A percentile compares a stretch with the other conserved stretches of the same genome.
Conservation (phyloP, 345 rosid genomes). For the Gossypioides kirkii region DNA sequence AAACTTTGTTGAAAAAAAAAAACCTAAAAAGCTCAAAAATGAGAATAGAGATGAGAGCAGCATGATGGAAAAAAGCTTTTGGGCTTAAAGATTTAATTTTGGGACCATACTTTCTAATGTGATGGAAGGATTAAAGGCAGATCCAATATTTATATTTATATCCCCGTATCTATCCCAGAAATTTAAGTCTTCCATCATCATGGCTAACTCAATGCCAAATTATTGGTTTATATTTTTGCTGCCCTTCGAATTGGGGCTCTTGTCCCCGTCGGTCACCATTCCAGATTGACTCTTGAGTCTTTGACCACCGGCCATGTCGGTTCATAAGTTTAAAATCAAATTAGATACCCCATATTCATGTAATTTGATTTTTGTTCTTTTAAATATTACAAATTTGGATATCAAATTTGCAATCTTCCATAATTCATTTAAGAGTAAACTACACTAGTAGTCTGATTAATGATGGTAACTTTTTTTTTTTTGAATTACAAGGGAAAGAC, state of each 20-base stretch:
- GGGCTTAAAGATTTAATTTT: neutral
- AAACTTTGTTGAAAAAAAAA: too few species aligned
- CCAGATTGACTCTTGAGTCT: conserved; percentile 24
- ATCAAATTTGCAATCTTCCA: too few species aligned
- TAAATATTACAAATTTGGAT: neutral
- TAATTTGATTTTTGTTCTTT: neutral
- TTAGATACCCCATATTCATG: neutral
- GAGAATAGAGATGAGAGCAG: too few species aligned
- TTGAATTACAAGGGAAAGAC: too few species aligned
- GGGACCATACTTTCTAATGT: neutral
- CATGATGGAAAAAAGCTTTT: too few species aligned
- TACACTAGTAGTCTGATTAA: too few species aligned
- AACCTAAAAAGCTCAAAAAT: too few species aligned
- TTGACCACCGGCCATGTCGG: conserved; percentile 25
- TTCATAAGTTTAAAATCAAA: neutral
- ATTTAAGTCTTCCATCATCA: neutral
- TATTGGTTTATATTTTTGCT: neutral
- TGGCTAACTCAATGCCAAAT: neutral
- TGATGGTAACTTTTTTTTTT: too few species aligned
- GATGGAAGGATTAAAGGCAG: neutral
- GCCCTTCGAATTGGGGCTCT: conserved; percentile 10
- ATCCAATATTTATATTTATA: neutral
- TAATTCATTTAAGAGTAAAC: too few species aligned
- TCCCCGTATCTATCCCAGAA: neutral
- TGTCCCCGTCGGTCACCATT: neutral